phyloP scores from a whole-genome alignment of 2,329 filamentous ascomycete species.

The Cercospora sesami region DNA sequence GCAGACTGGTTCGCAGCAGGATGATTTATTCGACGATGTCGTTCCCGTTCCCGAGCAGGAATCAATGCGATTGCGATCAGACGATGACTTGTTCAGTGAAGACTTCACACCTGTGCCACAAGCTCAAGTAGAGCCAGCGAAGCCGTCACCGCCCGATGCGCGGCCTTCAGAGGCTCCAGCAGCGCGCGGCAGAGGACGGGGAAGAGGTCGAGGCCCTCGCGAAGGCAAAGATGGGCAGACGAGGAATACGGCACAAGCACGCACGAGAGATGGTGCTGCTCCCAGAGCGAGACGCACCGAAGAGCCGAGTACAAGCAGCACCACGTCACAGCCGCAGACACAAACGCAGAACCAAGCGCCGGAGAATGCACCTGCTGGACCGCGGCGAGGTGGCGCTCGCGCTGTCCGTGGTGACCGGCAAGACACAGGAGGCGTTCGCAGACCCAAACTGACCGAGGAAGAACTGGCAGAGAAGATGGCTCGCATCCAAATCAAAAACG shows the following conservation, averaged over 20 bases:
- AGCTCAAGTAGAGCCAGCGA: slow-evolving; percentile 37
- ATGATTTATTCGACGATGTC: slow-evolving; percentile 40
- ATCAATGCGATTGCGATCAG: slow-evolving; percentile 52
- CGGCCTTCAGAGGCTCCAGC: slow-evolving; percentile 2
- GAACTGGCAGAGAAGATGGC: slow-evolving; percentile 63
- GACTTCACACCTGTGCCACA: slow-evolving; percentile 51
- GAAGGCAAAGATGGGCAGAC: slow-evolving; percentile 18
- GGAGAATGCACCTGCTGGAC: slow-evolving; percentile 30
- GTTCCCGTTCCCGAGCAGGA: slow-evolving; percentile 42
- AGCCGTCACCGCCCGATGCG: slow-evolving; percentile 21
- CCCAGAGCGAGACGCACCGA: background rate
- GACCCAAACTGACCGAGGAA: slow-evolving; percentile 64
- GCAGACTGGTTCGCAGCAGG: slow-evolving; percentile 38
- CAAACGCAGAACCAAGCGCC: slow-evolving; percentile 19
- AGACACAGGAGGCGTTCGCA: slow-evolving; percentile 39
- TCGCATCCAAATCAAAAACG: slow-evolving; percentile 62
- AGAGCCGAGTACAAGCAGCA: slow-evolving; percentile 1
- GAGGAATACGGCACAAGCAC: background rate
- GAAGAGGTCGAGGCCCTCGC: slow-evolving; percentile 28
- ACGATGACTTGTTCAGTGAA: slow-evolving; percentile 54
- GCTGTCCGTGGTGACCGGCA: slow-evolving; percentile 40
- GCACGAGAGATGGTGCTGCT: background rate
- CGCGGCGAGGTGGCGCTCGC: slow-evolving; percentile 27
- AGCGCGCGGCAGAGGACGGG: slow-evolving; percentile 26
- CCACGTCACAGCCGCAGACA: background rate